A percentile compares a stretch with the other conserved stretches of the same genome.
Evolutionary conservation across 2,329 filamentous ascomycete species (phyloP).

Genomic region (Chaetomiaceae sp.): DNA sequence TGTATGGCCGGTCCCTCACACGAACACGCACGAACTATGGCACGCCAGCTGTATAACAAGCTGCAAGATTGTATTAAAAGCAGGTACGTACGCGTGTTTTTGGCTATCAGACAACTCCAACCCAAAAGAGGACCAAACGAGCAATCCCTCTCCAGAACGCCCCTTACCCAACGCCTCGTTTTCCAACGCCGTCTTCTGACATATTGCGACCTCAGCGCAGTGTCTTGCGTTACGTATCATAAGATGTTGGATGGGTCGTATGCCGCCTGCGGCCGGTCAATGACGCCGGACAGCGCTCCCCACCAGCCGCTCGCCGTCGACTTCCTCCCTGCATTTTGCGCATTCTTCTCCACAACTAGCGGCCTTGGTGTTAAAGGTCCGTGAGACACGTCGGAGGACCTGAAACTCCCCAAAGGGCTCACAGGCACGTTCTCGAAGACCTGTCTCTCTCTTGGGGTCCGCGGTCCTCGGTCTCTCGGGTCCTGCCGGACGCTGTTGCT

Average conservation of each 20-base stretch:
- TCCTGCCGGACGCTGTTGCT: neutral
- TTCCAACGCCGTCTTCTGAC: too few relatives aligned
- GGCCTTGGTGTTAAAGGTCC: neutral
- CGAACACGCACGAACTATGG: too few relatives aligned
- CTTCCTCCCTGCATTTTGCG: neutral
- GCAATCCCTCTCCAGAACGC: too few relatives aligned
- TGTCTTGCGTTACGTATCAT: neutral
- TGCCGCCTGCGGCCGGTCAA: neutral
- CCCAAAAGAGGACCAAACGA: too few relatives aligned
- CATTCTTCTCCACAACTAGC: neutral
- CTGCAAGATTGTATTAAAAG: too few relatives aligned
- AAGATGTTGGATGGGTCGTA: constrained; percentile 10
- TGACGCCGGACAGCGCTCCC: constrained; percentile 2
- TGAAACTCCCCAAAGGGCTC: neutral
- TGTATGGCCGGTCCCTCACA: too few relatives aligned
- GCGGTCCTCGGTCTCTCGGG: neutral
- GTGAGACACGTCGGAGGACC: neutral
- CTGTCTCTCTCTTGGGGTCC: neutral
- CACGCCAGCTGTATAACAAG: too few relatives aligned
- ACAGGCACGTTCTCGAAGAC: neutral
- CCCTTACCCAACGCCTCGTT: too few relatives aligned
- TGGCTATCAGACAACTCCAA: too few relatives aligned
- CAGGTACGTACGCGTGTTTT: too few relatives aligned
- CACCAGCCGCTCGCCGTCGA: constrained; percentile 13
- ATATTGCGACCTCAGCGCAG: neutral